phyloP scores from a whole-genome alignment of 768 basidiomycete species.

The Pisolithus albus region DNA sequence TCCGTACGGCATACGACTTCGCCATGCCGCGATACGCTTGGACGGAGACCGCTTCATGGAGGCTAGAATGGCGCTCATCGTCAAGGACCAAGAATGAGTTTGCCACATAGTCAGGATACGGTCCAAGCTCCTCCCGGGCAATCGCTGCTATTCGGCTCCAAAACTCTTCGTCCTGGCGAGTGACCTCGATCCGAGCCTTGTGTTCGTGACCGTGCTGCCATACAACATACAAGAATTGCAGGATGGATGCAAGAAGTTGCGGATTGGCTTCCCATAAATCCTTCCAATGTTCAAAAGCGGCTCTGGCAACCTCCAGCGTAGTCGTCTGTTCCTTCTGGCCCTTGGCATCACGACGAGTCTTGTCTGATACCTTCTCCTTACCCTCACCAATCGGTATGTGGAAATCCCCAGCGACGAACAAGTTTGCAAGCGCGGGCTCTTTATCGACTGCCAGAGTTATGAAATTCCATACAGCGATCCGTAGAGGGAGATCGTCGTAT shows the following conservation, averaged over 20 bases:
- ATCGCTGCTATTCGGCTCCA: slow-evolving; percentile 68
- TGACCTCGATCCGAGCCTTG: slow-evolving; percentile 45
- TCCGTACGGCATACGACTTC: no score
- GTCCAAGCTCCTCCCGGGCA: slow-evolving; percentile 63
- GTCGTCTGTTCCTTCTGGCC: slow-evolving; percentile 38
- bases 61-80: slow-evolving; percentile 38
- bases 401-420: slow-evolving; percentile 74
- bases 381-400: slow-evolving; percentile 38
- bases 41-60: slow-evolving; percentile 53
- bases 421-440: slow-evolving; percentile 76
- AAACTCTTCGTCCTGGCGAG: slow-evolving; percentile 53
- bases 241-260: slow-evolving; percentile 61
- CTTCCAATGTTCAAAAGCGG: slow-evolving; percentile 64
- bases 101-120: slow-evolving; percentile 60
- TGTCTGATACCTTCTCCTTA: slow-evolving; percentile 24
- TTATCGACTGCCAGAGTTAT: slow-evolving; percentile 75
- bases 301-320: slow-evolving; percentile 61
- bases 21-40: no score
- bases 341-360: slow-evolving; percentile 8
- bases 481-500: slow-evolving; percentile 66
- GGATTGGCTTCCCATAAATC: slow-evolving; percentile 75
- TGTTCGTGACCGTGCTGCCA: slow-evolving; percentile 81
- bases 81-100: slow-evolving; percentile 38
- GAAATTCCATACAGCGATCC: slow-evolving; percentile 78
- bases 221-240: slow-evolving; percentile 69